A percentile compares a stretch with the other conserved stretches of the same genome.
Conservation (phyloP, 805 yeast genomes). For the Monosporozyma unispora region DNA sequence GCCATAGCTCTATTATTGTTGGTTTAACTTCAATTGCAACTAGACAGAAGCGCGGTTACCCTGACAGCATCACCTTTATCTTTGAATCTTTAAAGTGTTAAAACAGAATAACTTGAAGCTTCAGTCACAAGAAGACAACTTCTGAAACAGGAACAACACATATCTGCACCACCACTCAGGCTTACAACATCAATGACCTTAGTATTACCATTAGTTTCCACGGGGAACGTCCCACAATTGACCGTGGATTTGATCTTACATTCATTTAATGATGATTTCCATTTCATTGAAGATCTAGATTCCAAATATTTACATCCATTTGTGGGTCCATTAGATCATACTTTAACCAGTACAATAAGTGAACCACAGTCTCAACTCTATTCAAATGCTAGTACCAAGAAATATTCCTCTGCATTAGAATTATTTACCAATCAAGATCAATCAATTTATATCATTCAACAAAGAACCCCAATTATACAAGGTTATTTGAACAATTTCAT, state of each 20-base stretch:
- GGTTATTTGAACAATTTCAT: constrained; percentile 46
- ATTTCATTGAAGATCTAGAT: constrained; percentile 48
- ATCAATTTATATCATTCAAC: constrained; percentile 57
- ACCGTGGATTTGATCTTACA: constrained; percentile 65
- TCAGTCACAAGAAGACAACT: too few relatives aligned
- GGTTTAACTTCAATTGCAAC: too few relatives aligned
- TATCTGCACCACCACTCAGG: neutral
- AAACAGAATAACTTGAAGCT: too few relatives aligned
- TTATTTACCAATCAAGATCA: constrained; percentile 39
- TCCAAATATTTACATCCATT: constrained; percentile 66
- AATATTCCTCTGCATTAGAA: constrained; percentile 56
- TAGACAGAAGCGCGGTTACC: too few relatives aligned
- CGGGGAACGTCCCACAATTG: constrained; percentile 87
- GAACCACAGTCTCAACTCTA: neutral
- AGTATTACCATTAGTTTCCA: constrained; percentile 72
- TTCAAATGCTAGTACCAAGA: neutral
- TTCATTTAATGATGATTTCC: constrained; percentile 30
- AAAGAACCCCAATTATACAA: constrained; percentile 77
- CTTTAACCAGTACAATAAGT: constrained; percentile 8
- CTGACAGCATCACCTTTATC: too few relatives aligned
- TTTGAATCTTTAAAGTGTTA: too few relatives aligned
- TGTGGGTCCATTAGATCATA: constrained; percentile 64
- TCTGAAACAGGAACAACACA: too few relatives aligned
- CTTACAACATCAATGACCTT: constrained; percentile 27
- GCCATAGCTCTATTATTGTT: too few relatives aligned